A percentile compares a stretch with the other conserved stretches of the same genome.
Evolutionary conservation across 2,329 filamentous ascomycete species (phyloP).

Genomic region (Diaporthe sp.): DNA sequence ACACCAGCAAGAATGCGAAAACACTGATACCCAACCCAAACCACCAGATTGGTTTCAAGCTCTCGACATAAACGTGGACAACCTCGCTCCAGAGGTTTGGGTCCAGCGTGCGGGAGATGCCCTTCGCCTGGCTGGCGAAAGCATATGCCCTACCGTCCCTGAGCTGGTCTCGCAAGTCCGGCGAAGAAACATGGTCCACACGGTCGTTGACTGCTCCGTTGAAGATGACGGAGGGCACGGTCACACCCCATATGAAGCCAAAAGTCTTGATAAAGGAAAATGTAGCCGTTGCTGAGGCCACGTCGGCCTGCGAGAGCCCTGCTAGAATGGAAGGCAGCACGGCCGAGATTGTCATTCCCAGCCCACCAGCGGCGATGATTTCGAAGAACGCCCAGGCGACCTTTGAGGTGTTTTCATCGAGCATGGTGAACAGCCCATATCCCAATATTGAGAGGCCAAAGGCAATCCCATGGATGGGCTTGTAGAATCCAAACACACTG

Average conservation of each 20-base stretch:
- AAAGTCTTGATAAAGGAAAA: conserved; percentile 55
- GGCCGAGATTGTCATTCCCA: conserved; percentile 50
- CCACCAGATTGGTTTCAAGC: background rate
- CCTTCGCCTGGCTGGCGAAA: background rate
- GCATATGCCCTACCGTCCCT: background rate
- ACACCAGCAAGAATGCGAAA: background rate
- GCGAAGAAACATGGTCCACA: background rate
- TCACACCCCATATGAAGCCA: conserved; percentile 55
- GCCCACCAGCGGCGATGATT: background rate
- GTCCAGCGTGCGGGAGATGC: background rate
- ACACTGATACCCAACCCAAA: background rate
- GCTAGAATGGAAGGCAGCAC: conserved; percentile 56
- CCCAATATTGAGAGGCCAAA: background rate
- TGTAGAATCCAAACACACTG: background rate
- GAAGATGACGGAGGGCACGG: conserved; percentile 54
- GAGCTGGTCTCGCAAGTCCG: background rate
- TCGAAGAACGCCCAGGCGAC: background rate
- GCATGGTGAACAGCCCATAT: background rate
- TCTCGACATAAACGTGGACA: background rate
- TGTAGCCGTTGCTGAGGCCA: conserved; percentile 49
- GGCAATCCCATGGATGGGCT: background rate
- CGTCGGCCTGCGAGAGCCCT: conserved; percentile 45
- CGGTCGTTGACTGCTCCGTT: conserved; percentile 15
- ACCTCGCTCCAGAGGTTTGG: background rate
- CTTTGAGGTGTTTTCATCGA: background rate